These are phyloP conservation scores for Aurantiochytrium sp. DNA, from an alignment of 108 stramenopile genomes.

Conservation along the genomic window DNA sequence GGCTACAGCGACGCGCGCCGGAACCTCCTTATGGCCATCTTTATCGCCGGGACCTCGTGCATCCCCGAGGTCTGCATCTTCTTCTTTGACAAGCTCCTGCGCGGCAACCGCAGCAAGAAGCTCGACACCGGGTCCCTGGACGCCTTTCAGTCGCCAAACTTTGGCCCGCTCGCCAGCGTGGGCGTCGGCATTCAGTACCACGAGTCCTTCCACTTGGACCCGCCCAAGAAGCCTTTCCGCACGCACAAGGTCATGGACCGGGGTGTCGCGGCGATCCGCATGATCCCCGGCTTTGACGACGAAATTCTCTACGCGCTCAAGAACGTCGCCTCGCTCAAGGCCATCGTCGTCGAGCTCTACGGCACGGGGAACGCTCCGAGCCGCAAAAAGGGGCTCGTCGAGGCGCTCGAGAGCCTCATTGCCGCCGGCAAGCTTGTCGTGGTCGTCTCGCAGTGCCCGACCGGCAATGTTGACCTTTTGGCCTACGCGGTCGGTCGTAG, in stretches of 20 bases:
- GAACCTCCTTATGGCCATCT: slow-evolving; percentile 90
- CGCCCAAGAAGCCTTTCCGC: slow-evolving; percentile 68
- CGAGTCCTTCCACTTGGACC: slow-evolving; percentile 66
- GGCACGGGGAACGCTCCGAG: slow-evolving; percentile 88
- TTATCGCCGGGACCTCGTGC: slow-evolving; percentile 74
- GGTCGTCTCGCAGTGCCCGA: slow-evolving; percentile 84
- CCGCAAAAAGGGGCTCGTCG: slow-evolving; percentile 46
- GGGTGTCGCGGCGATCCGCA: slow-evolving; percentile 69
- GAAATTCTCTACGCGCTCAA: slow-evolving; percentile 61
- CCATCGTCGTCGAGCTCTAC: slow-evolving; percentile 85
- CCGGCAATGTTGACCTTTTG: slow-evolving; percentile 77
- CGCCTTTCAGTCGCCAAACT: slow-evolving; percentile 91
- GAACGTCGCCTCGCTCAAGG: slow-evolving; percentile 48
- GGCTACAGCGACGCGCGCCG: slow-evolving; percentile 87
- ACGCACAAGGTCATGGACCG: slow-evolving; percentile 82
- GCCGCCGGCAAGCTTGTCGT: slow-evolving; percentile 70
- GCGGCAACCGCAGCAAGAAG: slow-evolving; percentile 82
- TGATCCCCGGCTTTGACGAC: slow-evolving; percentile 90
- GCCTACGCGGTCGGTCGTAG: slow-evolving; percentile 83
- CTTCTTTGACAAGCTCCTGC: slow-evolving; percentile 79
- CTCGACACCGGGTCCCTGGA: slow-evolving; percentile 71
- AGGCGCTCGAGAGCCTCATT: slow-evolving; percentile 32
- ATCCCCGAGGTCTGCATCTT: slow-evolving; percentile 87
- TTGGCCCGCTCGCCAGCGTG: slow-evolving; percentile 78
- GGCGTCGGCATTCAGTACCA: slow-evolving; percentile 77